Evolutionary conservation across 2,329 filamentous ascomycete genomes (phyloP).

Genomic region (Parasarocladium wereldwijsianum): DNA sequence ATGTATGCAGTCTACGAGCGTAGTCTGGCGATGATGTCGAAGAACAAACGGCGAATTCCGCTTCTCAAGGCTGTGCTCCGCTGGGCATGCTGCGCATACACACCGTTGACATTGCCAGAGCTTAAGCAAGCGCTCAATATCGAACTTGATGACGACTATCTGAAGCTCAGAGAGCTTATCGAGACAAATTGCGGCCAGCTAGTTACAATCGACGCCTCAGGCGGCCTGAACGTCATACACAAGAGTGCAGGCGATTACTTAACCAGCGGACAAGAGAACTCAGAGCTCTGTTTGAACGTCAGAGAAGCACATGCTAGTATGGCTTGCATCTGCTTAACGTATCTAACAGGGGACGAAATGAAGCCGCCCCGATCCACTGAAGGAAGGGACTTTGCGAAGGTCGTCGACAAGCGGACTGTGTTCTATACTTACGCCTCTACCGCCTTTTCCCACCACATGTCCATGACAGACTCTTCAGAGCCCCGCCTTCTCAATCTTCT

Average conservation of each 20-base stretch:
- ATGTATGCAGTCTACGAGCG: constrained; percentile 20
- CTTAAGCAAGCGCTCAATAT: constrained; percentile 18
- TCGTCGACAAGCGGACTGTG: too few species aligned
- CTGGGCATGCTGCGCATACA: constrained; percentile 19
- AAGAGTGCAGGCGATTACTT: constrained; percentile 21
- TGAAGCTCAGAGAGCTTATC: constrained; percentile 13
- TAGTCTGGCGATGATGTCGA: constrained; percentile 16
- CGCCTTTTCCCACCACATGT: too few species aligned
- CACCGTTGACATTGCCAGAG: constrained; percentile 19
- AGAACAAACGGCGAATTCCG: constrained; percentile 11
- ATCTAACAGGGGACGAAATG: too few species aligned
- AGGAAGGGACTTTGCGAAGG: too few species aligned
- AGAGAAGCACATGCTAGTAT: constrained; percentile 1
- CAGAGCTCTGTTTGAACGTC: background rate
- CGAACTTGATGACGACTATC: constrained; percentile 17
- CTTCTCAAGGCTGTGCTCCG: constrained; percentile 20
- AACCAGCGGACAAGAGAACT: background rate
- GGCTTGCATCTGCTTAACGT: too few species aligned
- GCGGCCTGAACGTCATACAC: constrained; percentile 20
- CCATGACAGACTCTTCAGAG: too few species aligned
- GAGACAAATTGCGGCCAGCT: constrained; percentile 19
- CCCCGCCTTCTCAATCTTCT: too few species aligned
- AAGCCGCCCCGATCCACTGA: too few species aligned
- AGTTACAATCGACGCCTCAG: constrained; percentile 18
- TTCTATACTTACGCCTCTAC: too few species aligned